Evolutionary conservation across 2,329 filamentous ascomycete genomes (phyloP).

Genomic region (Stemphylium lycopersici): DNA sequence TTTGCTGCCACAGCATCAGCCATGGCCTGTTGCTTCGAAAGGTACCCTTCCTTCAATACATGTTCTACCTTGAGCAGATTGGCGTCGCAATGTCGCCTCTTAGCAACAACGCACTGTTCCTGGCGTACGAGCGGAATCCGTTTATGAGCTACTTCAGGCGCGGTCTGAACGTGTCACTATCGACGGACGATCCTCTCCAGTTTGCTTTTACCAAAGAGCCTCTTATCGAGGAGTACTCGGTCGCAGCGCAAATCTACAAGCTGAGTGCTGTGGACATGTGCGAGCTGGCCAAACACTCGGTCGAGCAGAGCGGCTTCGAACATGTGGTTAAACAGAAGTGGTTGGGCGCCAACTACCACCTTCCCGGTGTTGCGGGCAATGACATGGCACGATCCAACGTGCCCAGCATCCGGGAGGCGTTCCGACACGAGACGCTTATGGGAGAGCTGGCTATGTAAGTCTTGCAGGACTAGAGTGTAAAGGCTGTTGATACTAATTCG

Average conservation of each 20-base stretch:
- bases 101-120: conserved; percentile 95
- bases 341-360: conserved; percentile 79
- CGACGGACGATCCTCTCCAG: conserved; percentile 94
- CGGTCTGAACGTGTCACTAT: conserved; percentile 92
- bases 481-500: conserved; percentile 2
- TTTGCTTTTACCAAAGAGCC: conserved; percentile 99
- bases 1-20: conserved; percentile 96
- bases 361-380: conserved; percentile 83
- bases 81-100: conserved; percentile 99
- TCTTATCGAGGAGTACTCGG: conserved; percentile 96
- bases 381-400: conserved; percentile 96
- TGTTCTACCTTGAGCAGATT: conserved; percentile 98
- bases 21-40: conserved; percentile 92
- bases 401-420: conserved; percentile 88
- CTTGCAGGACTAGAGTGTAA: neutral
- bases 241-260: conserved; percentile 98
- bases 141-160: conserved; percentile 95
- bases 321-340: conserved; percentile 86
- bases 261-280: conserved; percentile 98
- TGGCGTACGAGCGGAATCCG: conserved; percentile 95
- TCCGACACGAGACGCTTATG: conserved; percentile 81
- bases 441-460: conserved; percentile 85
- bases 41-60: conserved; percentile 91
- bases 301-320: conserved; percentile 94
- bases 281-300: conserved; percentile 94